These are phyloP conservation scores for Sphaerostilbella broomeana DNA, from an alignment of 2,329 filamentous ascomycete genomes.

Conservation along the genomic window DNA sequence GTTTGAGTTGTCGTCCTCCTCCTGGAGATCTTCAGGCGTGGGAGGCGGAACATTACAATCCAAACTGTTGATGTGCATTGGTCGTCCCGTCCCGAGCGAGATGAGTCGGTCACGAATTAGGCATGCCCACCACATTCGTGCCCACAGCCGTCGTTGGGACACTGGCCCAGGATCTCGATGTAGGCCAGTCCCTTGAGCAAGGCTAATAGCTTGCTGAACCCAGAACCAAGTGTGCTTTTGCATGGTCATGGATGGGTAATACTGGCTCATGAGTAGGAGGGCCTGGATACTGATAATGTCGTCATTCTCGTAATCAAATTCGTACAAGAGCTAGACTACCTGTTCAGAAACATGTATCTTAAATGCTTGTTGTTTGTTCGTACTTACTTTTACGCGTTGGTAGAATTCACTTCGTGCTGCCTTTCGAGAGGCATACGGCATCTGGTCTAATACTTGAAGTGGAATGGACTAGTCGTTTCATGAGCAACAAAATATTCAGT, in stretches of 20 bases:
- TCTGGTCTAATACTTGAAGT: constrained; percentile 1
- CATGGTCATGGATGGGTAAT: constrained; percentile 18
- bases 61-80: constrained; percentile 18
- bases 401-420: constrained; percentile 14
- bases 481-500: too few relatives aligned
- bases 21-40: constrained; percentile 14
- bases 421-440: constrained; percentile 12
- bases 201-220: constrained; percentile 17
- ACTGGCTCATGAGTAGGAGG: constrained; percentile 17
- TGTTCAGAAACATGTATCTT: neutral
- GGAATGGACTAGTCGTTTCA: too few relatives aligned
- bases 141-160: constrained; percentile 16
- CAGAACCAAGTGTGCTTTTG: constrained; percentile 21
- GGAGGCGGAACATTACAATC: constrained; percentile 17
- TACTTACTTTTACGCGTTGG: constrained; percentile 11
- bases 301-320: constrained; percentile 17
- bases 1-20: constrained; percentile 15
- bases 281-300: constrained; percentile 16
- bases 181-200: constrained; percentile 16
- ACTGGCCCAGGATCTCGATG: constrained; percentile 12
- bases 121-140: constrained; percentile 18
- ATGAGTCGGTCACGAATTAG: constrained; percentile 16
- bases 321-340: constrained; percentile 14
- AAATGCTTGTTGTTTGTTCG: neutral
- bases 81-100: constrained; percentile 17